A percentile compares a stretch with the other conserved stretches of the same genome.
Evolutionary conservation across 2,329 filamentous ascomycete genomes (phyloP).

Genomic region (Tolypocladium album): DNA sequence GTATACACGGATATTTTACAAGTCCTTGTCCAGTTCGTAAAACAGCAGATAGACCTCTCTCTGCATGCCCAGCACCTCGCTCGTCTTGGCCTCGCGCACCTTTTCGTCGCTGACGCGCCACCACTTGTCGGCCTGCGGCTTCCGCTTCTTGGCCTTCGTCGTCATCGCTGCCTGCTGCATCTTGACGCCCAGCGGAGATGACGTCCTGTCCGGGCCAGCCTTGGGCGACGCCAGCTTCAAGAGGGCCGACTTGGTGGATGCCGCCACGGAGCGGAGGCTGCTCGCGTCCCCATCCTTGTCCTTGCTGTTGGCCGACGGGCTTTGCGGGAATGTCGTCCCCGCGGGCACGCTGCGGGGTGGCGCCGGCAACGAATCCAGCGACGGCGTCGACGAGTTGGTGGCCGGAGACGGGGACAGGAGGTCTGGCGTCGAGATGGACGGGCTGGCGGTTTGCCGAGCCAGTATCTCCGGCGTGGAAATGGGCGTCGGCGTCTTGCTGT

Average conservation of each 20-base stretch:
- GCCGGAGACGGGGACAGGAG: constrained; percentile 28
- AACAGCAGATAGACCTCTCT: constrained; percentile 93
- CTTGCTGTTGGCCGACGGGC: constrained; percentile 15
- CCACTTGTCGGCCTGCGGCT: constrained; percentile 59
- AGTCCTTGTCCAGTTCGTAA: constrained; percentile 68
- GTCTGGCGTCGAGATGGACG: constrained; percentile 36
- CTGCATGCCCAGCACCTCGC: constrained; percentile 86
- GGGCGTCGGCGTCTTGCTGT: constrained; percentile 51
- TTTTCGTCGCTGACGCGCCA: constrained; percentile 98
- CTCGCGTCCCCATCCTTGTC: constrained; percentile 36
- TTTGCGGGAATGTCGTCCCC: constrained; percentile 14
- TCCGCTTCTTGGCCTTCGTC: constrained; percentile 43
- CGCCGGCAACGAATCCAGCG: constrained; percentile 20
- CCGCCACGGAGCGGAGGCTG: constrained; percentile 45
- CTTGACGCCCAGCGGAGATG: constrained; percentile 9
- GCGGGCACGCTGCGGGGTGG: constrained; percentile 21
- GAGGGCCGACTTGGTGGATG: constrained; percentile 43
- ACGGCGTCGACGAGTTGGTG: constrained; percentile 23
- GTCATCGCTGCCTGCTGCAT: constrained; percentile 8
- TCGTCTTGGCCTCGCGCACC: constrained; percentile 86
- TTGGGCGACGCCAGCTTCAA: constrained; percentile 34
- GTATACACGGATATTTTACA: constrained; percentile 2
- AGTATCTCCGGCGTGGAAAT: constrained; percentile 35
- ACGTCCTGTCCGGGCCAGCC: constrained; percentile 12
- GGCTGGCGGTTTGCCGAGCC: constrained; percentile 27